These are phyloP conservation scores for Aegilops longissima DNA, from an alignment of 176 grass and related monocot genomes.

Conservation along the genomic window DNA sequence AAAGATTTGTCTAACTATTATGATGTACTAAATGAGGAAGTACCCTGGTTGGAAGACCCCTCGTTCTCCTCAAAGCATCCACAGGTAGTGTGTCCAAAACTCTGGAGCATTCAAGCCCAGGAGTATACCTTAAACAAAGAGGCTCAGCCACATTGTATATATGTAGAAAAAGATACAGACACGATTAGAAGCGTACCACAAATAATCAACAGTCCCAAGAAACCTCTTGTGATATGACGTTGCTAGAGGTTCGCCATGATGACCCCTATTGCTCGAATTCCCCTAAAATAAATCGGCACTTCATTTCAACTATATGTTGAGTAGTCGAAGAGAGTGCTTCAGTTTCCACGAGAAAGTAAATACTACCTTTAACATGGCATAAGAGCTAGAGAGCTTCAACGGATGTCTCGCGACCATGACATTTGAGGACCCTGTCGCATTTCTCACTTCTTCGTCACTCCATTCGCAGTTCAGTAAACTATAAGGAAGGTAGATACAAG, in stretches of 20 bases:
- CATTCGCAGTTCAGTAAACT: constrained; percentile 56
- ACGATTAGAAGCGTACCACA: constrained; percentile 56
- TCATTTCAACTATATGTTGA: constrained; percentile 18
- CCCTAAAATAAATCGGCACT: constrained; percentile 47
- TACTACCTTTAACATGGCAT: constrained; percentile 70
- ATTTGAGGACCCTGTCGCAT: constrained; percentile 57
- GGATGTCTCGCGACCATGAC: constrained; percentile 59
- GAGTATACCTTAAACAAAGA: constrained; percentile 60
- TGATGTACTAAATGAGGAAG: not conserved
- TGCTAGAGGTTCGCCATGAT: constrained; percentile 68
- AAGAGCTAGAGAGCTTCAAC: constrained; percentile 69
- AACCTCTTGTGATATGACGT: constrained; percentile 89
- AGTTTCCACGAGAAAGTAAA: constrained; percentile 31
- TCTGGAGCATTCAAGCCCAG: constrained; percentile 68
- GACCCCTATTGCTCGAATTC: constrained; percentile 65
- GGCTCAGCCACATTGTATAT: constrained; percentile 12
- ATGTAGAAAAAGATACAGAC: not conserved
- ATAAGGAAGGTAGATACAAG: not conserved
- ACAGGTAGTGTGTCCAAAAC: constrained; percentile 73
- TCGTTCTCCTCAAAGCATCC: constrained; percentile 51
- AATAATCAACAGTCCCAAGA: constrained; percentile 91
- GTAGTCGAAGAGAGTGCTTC: not conserved
- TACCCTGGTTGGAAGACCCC: constrained; percentile 83
- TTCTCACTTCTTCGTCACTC: constrained; percentile 62
- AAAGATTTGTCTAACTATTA: not conserved